Evolutionary conservation across 768 basidiomycete genomes (phyloP), one percentile per base, ranked within the genome.

Genomic region (Amanita rimosa): DNA sequence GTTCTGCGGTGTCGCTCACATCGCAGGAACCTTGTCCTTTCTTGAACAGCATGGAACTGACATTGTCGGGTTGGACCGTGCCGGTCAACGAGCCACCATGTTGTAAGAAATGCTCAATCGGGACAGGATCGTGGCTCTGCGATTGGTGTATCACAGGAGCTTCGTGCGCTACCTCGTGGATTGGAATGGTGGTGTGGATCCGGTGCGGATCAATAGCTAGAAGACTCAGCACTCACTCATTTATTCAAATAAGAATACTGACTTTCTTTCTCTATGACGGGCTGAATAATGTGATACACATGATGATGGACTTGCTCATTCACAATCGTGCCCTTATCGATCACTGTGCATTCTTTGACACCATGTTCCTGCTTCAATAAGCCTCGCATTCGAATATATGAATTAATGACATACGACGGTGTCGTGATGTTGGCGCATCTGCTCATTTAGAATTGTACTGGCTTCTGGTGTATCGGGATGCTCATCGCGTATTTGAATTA

Each of bases 251-350:
- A 9, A 3, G 3, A 10, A 4, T 6, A 56, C 65, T 19, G 48
- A 67, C 68, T 64, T 44, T 67, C 62, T 65, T 67, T 67, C 55
- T 68, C 58, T 37, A 68, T 64, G 19, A 69, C 54, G 14, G 67
- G 66, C 46, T 69, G 67, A 14, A 68, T 62, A 24, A 68, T 54
- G 27, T 69, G 66, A 39, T 67, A 64, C 24, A 66, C 57, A 48
- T 69, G 68, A 38, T 68, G 66, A 27, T 67, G 63, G 14, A 61
- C 49, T 6, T 57, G 53, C 46, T 68, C 66, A 3, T 58, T 62
- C 14, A 67, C 52, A 0, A 49, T 56, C n/a, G 51, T 60, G 3
- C 65, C 67, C 46, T 64, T 62, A 54, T 68, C 68, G 41, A 66
- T 52, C 36, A 64, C 44, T 14, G 54, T 58, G 6, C 56, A 59